A percentile compares a stretch with the other conserved stretches of the same genome.
These are phyloP conservation scores for Boletellus sp. DNA, from an alignment of 768 basidiomycete genomes.

Conservation along the genomic window DNA sequence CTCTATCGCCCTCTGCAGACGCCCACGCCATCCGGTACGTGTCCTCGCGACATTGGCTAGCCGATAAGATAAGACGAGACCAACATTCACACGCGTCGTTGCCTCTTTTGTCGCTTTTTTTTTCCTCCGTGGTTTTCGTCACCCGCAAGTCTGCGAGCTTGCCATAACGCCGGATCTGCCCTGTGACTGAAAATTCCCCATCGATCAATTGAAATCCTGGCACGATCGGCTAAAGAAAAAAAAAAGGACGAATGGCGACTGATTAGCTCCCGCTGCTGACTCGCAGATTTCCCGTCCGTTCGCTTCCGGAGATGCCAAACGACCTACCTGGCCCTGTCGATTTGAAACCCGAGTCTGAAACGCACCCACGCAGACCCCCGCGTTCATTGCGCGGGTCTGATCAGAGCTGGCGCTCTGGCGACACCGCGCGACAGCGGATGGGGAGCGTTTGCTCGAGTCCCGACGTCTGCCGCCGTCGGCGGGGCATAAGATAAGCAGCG, in stretches of 20 bases:
- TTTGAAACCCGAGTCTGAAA: constrained; percentile 22
- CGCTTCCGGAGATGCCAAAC: constrained; percentile 25
- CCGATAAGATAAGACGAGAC: constrained; percentile 30
- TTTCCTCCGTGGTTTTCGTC: constrained; percentile 11
- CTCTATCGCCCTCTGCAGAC: constrained; percentile 18
- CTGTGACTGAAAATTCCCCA: background rate
- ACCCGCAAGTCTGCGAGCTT: constrained; percentile 6
- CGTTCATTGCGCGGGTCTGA: constrained; percentile 1
- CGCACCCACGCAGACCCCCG: constrained; percentile 1
- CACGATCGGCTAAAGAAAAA: constrained; percentile 12
- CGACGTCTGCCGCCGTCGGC: too few relatives aligned
- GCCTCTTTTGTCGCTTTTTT: constrained; percentile 12
- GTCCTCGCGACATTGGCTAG: constrained; percentile 18
- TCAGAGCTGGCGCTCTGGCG: constrained; percentile 6
- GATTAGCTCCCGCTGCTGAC: background rate
- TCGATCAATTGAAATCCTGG: constrained; percentile 7
- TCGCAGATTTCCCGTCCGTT: constrained; percentile 11
- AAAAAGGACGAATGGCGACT: background rate
- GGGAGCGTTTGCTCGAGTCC: too few relatives aligned
- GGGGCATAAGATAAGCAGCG: constrained; percentile 6
- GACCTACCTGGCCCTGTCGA: too few relatives aligned
- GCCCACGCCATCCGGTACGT: constrained; percentile 21
- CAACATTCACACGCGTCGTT: constrained; percentile 6
- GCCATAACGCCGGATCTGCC: constrained; percentile 7
- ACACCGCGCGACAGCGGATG: too few relatives aligned